A percentile compares a stretch with the other conserved stretches of the same genome.
Evolutionary conservation across 495 filamentous ascomycete species (phyloP).

Genomic region (Geopyxis carbonaria): DNA sequence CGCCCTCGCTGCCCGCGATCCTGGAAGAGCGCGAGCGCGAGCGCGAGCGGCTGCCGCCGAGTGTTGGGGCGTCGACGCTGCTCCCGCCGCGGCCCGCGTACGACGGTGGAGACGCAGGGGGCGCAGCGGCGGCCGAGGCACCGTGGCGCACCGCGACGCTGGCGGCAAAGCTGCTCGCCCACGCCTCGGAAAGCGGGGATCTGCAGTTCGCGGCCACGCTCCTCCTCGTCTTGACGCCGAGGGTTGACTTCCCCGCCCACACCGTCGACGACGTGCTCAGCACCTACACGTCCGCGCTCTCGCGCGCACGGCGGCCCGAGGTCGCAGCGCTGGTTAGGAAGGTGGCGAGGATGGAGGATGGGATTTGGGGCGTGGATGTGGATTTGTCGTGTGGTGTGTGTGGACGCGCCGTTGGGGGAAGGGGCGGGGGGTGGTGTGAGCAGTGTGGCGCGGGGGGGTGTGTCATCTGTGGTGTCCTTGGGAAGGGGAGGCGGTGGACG

Average conservation of each 20-base stretch:
- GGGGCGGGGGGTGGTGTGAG: constrained; percentile 17
- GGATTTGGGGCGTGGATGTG: constrained; percentile 11
- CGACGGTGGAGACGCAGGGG: neutral
- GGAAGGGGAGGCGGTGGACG: constrained; percentile 21
- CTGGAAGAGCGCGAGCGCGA: neutral
- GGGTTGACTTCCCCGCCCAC: neutral
- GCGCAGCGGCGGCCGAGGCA: neutral
- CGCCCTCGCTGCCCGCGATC: neutral
- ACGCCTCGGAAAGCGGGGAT: constrained; percentile 1
- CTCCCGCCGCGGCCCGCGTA: neutral
- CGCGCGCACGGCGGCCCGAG: constrained; percentile 9
- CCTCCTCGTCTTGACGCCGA: neutral
- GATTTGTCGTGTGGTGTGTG: constrained; percentile 16
- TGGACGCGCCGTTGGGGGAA: constrained; percentile 12
- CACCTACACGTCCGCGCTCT: constrained; percentile 5
- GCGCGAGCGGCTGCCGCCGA: too few species aligned
- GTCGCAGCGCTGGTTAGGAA: constrained; percentile 18
- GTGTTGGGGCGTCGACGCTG: too few species aligned
- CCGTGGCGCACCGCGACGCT: neutral
- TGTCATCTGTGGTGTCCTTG: constrained; percentile 19
- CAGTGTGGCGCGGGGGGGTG: constrained; percentile 21
- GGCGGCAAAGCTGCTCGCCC: neutral
- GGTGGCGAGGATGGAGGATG: constrained; percentile 7
- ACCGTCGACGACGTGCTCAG: constrained; percentile 2
- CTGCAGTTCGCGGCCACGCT: constrained; percentile 1